These are phyloP conservation scores for Amaranthus hypochondriacus DNA, from an alignment of 148 eudicot genomes.

Conservation along the genomic window DNA sequence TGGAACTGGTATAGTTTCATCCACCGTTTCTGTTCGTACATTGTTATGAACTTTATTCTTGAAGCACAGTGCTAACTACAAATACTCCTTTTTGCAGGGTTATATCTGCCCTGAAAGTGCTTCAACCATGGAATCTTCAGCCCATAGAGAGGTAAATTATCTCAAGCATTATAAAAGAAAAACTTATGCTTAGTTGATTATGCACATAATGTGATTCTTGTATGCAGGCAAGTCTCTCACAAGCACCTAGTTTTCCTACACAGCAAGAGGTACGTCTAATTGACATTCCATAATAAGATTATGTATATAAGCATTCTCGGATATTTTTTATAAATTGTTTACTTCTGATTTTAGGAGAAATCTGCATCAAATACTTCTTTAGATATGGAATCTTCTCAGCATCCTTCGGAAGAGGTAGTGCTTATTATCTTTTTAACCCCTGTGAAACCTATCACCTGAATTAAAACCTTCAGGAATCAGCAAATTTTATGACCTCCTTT, in stretches of 20 bases:
- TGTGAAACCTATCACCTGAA: too few species aligned
- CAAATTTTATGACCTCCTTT: not conserved
- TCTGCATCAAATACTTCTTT: not conserved
- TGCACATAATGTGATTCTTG: not conserved
- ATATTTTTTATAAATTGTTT: not conserved
- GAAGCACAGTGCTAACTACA: not conserved
- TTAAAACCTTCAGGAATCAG: not conserved
- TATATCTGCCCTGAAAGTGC: conserved; percentile 13
- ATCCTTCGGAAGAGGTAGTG: conserved; percentile 13
- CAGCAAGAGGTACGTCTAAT: conserved; percentile 20
- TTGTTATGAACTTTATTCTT: not conserved
- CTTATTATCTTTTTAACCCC: not conserved
- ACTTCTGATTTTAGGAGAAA: conserved; percentile 16
- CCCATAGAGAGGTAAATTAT: conserved; percentile 19
- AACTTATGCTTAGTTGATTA: not conserved
- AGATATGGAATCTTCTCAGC: conserved; percentile 16
- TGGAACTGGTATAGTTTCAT: conserved; percentile 32
- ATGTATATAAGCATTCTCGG: not conserved
- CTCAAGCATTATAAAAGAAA: not conserved
- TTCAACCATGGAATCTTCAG: conserved; percentile 18
- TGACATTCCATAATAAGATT: not conserved
- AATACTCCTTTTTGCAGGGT: conserved; percentile 12
- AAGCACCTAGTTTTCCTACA: conserved; percentile 6
- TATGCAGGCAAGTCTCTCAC: conserved; percentile 18
- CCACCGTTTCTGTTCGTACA: not conserved